Conservation (phyloP, 2,329 filamentous ascomycete genomes). For the Achaetomium macrosporum region DNA sequence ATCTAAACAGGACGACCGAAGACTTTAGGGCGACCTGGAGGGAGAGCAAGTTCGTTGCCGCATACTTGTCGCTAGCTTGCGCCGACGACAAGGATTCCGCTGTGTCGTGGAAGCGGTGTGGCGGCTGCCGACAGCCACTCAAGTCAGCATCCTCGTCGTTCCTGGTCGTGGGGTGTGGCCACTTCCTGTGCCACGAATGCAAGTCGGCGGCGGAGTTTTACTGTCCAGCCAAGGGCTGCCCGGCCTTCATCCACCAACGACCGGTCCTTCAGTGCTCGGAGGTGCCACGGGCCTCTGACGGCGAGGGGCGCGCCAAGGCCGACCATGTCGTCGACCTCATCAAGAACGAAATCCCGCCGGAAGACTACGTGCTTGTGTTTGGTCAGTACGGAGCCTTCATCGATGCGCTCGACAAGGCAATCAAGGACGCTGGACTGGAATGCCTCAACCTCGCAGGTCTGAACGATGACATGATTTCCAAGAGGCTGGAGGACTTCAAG, state of each 20-base stretch:
- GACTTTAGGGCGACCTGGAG: slow-evolving; percentile 7
- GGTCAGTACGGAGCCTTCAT: slow-evolving; percentile 31
- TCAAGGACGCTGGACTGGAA: not conserved
- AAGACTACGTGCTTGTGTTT: slow-evolving; percentile 34
- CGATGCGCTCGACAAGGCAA: slow-evolving; percentile 21
- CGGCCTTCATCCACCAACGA: slow-evolving; percentile 16
- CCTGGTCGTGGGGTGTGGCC: slow-evolving; percentile 26
- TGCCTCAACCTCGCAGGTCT: slow-evolving; percentile 8
- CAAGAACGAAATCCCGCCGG: slow-evolving; percentile 15
- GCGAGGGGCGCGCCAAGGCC: slow-evolving; percentile 17
- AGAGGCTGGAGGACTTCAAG: slow-evolving; percentile 28
- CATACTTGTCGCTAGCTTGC: slow-evolving; percentile 1
- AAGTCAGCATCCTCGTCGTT: slow-evolving; percentile 7
- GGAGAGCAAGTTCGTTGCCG: slow-evolving; percentile 9
- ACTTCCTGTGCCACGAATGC: slow-evolving; percentile 24
- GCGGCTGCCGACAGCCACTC: not conserved
- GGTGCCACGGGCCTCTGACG: not conserved
- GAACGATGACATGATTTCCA: not conserved
- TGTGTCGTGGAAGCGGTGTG: not conserved
- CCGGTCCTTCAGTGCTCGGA: slow-evolving; percentile 16
- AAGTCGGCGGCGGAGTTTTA: not conserved
- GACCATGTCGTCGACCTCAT: slow-evolving; percentile 24
- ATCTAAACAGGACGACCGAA: slow-evolving; percentile 12
- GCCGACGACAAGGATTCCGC: not conserved
- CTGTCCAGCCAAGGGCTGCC: slow-evolving; percentile 13